Conservation (phyloP, 2,329 filamentous ascomycete species). For the Leptographium wingfieldii region DNA sequence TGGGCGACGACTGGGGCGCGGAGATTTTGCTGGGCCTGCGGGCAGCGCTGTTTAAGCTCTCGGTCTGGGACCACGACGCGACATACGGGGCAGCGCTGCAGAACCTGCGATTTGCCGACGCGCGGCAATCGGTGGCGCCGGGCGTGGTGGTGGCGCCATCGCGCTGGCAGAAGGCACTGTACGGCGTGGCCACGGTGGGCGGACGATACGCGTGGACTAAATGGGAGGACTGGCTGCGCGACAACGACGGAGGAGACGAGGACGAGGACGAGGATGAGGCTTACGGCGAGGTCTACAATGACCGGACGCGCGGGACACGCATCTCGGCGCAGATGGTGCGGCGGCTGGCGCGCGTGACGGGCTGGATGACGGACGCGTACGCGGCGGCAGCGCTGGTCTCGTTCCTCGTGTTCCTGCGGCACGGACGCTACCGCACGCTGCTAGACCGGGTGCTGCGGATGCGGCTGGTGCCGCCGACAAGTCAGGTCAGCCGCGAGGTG, state of each 20-base stretch:
- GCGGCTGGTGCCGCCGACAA: conserved; percentile 72
- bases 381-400: conserved; percentile 71
- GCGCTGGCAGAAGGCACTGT: conserved; percentile 70
- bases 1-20: conserved; percentile 75
- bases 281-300: not conserved
- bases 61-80: conserved; percentile 91
- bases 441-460: conserved; percentile 76
- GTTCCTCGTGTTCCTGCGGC: conserved; percentile 82
- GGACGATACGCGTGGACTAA: conserved; percentile 84
- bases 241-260: conserved; percentile 63
- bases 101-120: conserved; percentile 82
- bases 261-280: conserved; percentile 31
- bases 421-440: conserved; percentile 82
- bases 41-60: conserved; percentile 80
- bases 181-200: conserved; percentile 75
- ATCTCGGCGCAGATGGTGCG: conserved; percentile 21
- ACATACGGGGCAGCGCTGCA: conserved; percentile 90
- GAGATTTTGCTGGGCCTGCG: conserved; percentile 73
- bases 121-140: conserved; percentile 32
- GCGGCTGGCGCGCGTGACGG: conserved; percentile 57
- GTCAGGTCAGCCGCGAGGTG: conserved; percentile 78
- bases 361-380: conserved; percentile 57
- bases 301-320: not conserved
- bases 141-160: conserved; percentile 45
- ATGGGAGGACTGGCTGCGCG: conserved; percentile 78